Evolutionary conservation across 805 yeast genomes (phyloP), one percentile per base, ranked within the genome.

Genomic region (Lachancea thermotolerans): DNA sequence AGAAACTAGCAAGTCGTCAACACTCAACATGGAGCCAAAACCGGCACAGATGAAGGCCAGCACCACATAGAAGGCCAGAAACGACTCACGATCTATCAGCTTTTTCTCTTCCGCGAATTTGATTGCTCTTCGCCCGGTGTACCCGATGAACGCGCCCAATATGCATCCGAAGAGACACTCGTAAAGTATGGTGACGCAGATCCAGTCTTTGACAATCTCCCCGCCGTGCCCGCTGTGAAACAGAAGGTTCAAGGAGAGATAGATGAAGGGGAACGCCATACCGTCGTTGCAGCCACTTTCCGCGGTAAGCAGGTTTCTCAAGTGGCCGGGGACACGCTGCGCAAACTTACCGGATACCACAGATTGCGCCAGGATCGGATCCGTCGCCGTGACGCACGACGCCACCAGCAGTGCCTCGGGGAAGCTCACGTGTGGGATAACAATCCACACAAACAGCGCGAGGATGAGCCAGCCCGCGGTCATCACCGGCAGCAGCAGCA

Each of bases 331-430:
- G 14, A 89, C 95, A 45, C 95, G 76, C 57, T 78, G 78, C 11
- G 96, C 95, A 62, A 89, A 89, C 60, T 86, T 85, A 53, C 95
- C 95, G 14, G 67, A 95, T 10, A 89, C 96, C 33, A 89, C 95
- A 2, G 96, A 95, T 14, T 95, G 93, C 2, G 96, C 96, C 58
- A 89, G 72, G 35, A 89, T 93, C 6, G 97, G 97, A 66, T 89
- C 97, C 0, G 97, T 90, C 2, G 96, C 96, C 0, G 96, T 90
- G 38, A 89, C 81, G 62, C 96, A 88, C 1, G 95, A 96, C 29
- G 90, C 77, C 1, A 89, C 79, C 39, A 82, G 72, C 31, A 89
- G 72, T 2, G 87, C 81, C 41, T 81, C 85, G 16, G 85, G 64
- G 68, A 89, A 87, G 45, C 75, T 69, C 47, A 89, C 70, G 8